Evolutionary conservation across 1,139 yeast species (phyloP).

Genomic region (Hansenula lynferdii): DNA sequence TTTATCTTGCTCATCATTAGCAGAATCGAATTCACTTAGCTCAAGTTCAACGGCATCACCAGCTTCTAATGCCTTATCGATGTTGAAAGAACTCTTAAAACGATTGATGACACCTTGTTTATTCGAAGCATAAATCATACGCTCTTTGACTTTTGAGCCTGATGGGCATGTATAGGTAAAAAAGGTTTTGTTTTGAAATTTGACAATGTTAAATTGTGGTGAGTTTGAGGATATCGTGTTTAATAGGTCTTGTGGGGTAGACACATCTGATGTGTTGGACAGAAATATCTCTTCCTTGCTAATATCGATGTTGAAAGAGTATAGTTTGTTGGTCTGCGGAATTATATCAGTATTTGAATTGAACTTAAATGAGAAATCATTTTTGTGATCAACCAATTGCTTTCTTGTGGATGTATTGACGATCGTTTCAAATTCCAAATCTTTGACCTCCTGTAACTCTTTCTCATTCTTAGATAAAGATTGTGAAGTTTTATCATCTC

Average conservation of each 20-base stretch:
- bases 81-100: constrained; percentile 34
- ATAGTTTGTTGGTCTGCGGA: constrained; percentile 21
- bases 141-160: constrained; percentile 81
- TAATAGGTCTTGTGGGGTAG: constrained; percentile 23
- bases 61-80: constrained; percentile 48
- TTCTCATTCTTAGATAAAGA: constrained; percentile 16
- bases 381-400: constrained; percentile 19
- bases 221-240: constrained; percentile 29
- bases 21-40: constrained; percentile 21
- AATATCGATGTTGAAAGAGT: constrained; percentile 32
- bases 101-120: constrained; percentile 61
- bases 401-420: constrained; percentile 16
- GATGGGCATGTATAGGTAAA: constrained; percentile 90
- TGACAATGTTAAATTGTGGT: constrained; percentile 62
- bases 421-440: constrained; percentile 26
- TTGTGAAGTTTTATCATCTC: constrained; percentile 6
- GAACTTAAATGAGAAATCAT: constrained; percentile 20
- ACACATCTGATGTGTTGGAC: constrained; percentile 16
- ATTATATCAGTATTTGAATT: constrained; percentile 15
- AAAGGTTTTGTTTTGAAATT: constrained; percentile 25
- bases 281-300: constrained; percentile 31
- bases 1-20: constrained; percentile 1
- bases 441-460: constrained; percentile 29
- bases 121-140: constrained; percentile 90
- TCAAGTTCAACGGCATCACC: constrained; percentile 70